Percentiles rank a stretch among this genome's conserved stretches.
These are phyloP conservation scores for Pilaira anomala DNA, from an alignment of 192 early-diverging fungal genomes.

Conservation along the genomic window DNA sequence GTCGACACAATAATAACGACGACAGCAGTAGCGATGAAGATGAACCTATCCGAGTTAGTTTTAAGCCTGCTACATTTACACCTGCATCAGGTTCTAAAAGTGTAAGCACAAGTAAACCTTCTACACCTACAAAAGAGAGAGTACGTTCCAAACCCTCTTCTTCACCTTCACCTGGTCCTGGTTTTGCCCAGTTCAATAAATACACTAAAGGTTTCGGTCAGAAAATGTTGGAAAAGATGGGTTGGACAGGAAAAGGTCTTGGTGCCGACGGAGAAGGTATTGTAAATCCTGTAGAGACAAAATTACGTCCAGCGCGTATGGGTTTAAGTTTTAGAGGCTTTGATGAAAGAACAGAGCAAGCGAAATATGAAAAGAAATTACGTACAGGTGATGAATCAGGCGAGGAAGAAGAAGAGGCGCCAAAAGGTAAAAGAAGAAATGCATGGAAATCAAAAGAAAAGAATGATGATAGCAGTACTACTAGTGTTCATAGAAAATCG, in stretches of 20 bases:
- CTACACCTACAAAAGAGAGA: conserved; percentile 13
- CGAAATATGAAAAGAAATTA: conserved; percentile 47
- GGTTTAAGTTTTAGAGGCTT: conserved; percentile 83
- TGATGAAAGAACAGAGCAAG: conserved; percentile 70
- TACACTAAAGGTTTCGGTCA: conserved; percentile 73
- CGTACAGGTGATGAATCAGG: conserved; percentile 26
- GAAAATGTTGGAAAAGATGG: conserved; percentile 87
- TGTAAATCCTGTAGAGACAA: conserved; percentile 87
- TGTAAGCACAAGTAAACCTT: neutral
- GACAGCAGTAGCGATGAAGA: conserved; percentile 49
- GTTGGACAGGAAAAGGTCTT: conserved; percentile 90
- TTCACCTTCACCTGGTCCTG: conserved; percentile 42
- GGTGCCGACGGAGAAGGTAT: conserved; percentile 85
- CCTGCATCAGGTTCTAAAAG: neutral
- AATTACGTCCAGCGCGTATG: conserved; percentile 71
- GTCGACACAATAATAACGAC: conserved; percentile 27
- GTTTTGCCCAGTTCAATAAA: conserved; percentile 85
- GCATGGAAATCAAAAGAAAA: conserved; percentile 45
- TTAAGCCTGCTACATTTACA: neutral
- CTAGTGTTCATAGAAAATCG: conserved; percentile 23
- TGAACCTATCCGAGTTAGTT: neutral
- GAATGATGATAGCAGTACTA: neutral
- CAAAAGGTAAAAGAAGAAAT: conserved; percentile 36
- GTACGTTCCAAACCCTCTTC: neutral
- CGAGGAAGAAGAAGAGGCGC: conserved; percentile 26